Conservation (phyloP, 2,329 filamentous ascomycete genomes). For the Pseudopithomyces maydicus region DNA sequence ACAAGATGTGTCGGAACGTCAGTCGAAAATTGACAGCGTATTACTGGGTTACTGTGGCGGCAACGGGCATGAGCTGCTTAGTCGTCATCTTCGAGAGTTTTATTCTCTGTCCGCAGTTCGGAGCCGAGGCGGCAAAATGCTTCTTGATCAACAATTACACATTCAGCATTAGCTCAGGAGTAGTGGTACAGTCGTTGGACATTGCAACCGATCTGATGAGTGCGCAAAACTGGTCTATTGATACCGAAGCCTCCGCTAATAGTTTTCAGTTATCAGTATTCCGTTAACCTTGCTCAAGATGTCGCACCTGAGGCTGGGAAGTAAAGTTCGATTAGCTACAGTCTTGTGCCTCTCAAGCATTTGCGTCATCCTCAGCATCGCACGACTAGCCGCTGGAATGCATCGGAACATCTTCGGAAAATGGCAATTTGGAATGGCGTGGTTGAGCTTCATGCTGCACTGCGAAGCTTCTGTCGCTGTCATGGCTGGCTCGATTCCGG, state of each 20-base stretch:
- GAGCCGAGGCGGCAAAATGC: conserved; percentile 10
- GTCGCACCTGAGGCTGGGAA: conserved; percentile 10
- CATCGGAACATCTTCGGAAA: conserved; percentile 8
- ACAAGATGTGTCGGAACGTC: conserved; percentile 13
- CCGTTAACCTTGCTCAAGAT: conserved; percentile 12
- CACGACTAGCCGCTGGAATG: conserved; percentile 14
- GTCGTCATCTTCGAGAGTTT: conserved; percentile 12
- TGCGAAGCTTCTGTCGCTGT: conserved; percentile 18
- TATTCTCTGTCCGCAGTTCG: conserved; percentile 12
- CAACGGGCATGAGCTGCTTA: conserved; percentile 2
- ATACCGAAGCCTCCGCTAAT: background rate
- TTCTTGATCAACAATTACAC: conserved; percentile 9
- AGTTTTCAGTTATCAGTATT: conserved; percentile 13
- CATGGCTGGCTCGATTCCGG: conserved; percentile 15
- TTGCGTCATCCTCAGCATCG: conserved; percentile 14
- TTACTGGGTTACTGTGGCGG: conserved; percentile 14
- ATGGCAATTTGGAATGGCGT: conserved; percentile 8
- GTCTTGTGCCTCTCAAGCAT: conserved; percentile 15
- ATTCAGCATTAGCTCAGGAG: conserved; percentile 9
- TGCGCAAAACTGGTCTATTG: background rate
- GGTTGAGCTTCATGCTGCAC: conserved; percentile 18
- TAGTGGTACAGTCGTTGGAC: conserved; percentile 13
- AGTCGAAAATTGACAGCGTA: conserved; percentile 11
- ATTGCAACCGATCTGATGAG: conserved; percentile 19
- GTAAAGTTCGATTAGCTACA: conserved; percentile 13